Base-by-base conservation (phyloP, 306 rosid species). In the Quercus engelmannii region DNA sequence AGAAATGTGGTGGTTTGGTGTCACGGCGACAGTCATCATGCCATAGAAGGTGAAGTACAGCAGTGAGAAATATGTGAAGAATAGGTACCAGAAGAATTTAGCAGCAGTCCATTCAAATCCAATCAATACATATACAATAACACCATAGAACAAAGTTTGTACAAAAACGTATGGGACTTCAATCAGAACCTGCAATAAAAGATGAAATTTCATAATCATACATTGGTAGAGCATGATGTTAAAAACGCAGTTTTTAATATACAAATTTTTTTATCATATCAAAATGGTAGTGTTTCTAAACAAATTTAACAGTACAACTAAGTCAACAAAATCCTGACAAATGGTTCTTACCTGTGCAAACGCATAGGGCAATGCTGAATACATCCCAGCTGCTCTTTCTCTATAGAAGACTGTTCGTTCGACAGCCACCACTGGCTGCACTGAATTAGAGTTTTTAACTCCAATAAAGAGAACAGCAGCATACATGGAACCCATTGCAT, bases 331-430 rank as follows among this genome's bases (percentile, higher is more conserved):
- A 58, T 13, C 31, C 14, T 21, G 26, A 58, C 0, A 58, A 58
- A 59, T 21, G 9, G 33, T 46, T 31, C 43, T 72, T 77, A 87
- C 93, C 90, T 90, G 91, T 63, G 91, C 73, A 73, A 80, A 79
- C 63, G 93, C 93, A 86, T 88, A 90, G 67, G 93, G 89, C 69
- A 90, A 82, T 55, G 90, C 89, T 38, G 93, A 86, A 76, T 84
- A 88, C 90, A 90, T 84, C 77, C 91, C 91, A 2, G 93, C 93
- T 4, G 91, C 91, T 56, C 71, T 84, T 84, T 90, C 93, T 78
- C 91, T 75, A 51, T 90, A 86, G 75, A 87, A 87, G 52, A 90
- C 91, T 5, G 86, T 82, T 68, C 91, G 83, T 78, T 90, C 93
- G 49, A 90, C 83, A 1, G 89, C 88, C 25, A 90, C 79, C 76